Evolutionary conservation across 345 rosid species (phyloP), one percentile per base, ranked within the genome.

Genomic region (Euclidium syriacum): DNA sequence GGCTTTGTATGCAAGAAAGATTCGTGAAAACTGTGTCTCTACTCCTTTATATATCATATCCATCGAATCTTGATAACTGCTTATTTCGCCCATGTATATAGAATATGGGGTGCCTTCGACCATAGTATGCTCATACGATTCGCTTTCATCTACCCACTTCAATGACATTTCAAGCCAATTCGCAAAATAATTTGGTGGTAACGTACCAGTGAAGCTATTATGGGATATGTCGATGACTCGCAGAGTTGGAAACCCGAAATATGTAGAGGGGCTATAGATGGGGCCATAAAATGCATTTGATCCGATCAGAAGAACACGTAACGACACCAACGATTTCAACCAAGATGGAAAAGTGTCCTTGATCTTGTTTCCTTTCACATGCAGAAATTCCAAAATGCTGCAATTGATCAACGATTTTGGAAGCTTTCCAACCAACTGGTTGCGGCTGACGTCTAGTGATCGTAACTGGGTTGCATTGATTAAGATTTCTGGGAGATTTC

Each of bases 211-310:
- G 20, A 79, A 82, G 4, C 56, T 0, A 39, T 80, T 83, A 7
- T 18, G 14, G 24, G 83, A 70, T 25, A 78, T 18, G 26, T 80
- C 87, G 0, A 80, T 59, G 20, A 83, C 73, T n/a, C 75, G 81
- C 52, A 78, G 77, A 72, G 2, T 39, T 5, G 40, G 47, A 78
- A 80, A 77, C 4, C 30, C 27, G 2, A 24, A 7, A 22, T n/a
- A n/a, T 10, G 11, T 0, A 22, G 44, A 20, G 1, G 32, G n/a
- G 44, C 24, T 8, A 14, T 22, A 54, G 60, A 54, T 17, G 14
- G 3, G n/a, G 1, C 85, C 79, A 0, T 67, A 7, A 34, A 81
- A 81, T 4, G 7, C 10, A 52, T 84, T 81, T 6, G 75, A 62
- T 9, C 80, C 67, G 25, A 79, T 15, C 47, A 74, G 63, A 5